Conservation (phyloP, 139 green algal species). For the Coelastrella sp. region DNA sequence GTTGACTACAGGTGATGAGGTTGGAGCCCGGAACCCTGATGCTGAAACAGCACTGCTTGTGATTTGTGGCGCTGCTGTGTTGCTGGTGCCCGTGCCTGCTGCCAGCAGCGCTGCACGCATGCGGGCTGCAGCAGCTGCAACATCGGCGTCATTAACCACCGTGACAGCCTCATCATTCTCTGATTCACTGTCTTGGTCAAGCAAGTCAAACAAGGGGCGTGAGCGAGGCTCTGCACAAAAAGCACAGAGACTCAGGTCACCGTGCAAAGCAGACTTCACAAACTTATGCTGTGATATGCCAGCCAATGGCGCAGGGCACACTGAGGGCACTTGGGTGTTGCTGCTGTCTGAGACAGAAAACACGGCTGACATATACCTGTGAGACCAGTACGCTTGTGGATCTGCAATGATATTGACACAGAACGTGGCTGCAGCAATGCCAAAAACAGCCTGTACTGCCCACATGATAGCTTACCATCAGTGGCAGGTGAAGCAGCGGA, state of each 20-base stretch:
- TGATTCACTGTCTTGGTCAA: neutral
- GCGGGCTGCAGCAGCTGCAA: slow-evolving; percentile 19
- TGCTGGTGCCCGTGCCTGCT: neutral
- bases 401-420: too few species aligned
- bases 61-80: neutral
- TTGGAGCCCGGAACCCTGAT: neutral
- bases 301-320: neutral
- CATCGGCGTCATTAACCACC: neutral
- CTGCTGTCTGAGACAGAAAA: too few species aligned
- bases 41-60: neutral
- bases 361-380: too few species aligned
- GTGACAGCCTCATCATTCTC: slow-evolving; percentile 26
- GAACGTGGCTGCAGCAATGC: too few species aligned
- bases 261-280: neutral
- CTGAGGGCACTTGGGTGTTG: too few species aligned
- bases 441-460: too few species aligned
- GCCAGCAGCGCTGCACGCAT: neutral
- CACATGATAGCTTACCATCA: neutral
- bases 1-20: neutral
- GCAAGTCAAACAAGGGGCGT: slow-evolving; percentile 21
- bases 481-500: slow-evolving; percentile 5
- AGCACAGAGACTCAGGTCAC: neutral
- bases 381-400: too few species aligned
- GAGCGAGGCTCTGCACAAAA: slow-evolving; percentile 16
- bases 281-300: too few species aligned